Conservation (phyloP, 2,329 filamentous ascomycete genomes). For the Niveomyces coronatus region DNA sequence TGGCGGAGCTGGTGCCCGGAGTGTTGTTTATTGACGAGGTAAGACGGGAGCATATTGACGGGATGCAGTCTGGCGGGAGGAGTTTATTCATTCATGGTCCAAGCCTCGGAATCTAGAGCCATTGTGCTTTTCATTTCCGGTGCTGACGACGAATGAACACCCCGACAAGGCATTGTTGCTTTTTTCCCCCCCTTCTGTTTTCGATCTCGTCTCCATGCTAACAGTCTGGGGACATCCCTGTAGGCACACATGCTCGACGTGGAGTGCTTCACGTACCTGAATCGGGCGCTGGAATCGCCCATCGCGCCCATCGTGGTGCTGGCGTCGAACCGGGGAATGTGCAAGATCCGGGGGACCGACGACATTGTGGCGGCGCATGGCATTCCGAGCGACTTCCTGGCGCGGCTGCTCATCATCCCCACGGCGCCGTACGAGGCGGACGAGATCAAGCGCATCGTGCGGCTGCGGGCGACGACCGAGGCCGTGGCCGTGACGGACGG, state of each 20-base stretch:
- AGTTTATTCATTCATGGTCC: too few species aligned
- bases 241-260: conserved; percentile 99
- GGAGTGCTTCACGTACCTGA: conserved; percentile 98
- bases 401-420: conserved; percentile 89
- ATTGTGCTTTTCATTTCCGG: not conserved
- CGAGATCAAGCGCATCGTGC: conserved; percentile 89
- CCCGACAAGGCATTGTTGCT: too few species aligned
- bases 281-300: conserved; percentile 88
- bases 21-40: conserved; percentile 98
- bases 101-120: not conserved
- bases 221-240: conserved; percentile 16
- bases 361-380: conserved; percentile 82
- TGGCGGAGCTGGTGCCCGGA: conserved; percentile 94
- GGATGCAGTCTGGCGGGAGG: too few species aligned
- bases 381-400: conserved; percentile 85
- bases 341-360: conserved; percentile 79
- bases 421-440: conserved; percentile 80
- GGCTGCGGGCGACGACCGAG: conserved; percentile 74
- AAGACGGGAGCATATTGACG: conserved; percentile 21
- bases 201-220: not conserved
- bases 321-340: conserved; percentile 91
- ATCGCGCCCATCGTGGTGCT: conserved; percentile 97
- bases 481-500: conserved; percentile 67
- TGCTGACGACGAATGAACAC: not conserved
- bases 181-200: too few species aligned